Percentiles rank a stretch among this genome's conserved stretches.
These are phyloP conservation scores for Parietaria judaica DNA, from an alignment of 306 rosid genomes.

Conservation along the genomic window DNA sequence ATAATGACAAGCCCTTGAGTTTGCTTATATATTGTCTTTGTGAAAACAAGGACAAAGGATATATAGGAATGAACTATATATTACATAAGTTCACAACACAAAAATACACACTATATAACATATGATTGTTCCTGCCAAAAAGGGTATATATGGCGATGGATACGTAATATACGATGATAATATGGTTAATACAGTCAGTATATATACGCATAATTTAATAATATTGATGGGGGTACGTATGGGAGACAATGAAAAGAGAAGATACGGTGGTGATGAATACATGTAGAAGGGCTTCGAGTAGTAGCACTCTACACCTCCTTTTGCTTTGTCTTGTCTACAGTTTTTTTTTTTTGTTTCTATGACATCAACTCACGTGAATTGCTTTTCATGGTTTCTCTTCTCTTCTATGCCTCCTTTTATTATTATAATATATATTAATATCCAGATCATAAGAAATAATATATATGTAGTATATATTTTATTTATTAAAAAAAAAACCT, in stretches of 20 bases:
- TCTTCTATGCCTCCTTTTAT: not conserved
- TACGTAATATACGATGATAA: not conserved
- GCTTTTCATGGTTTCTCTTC: slow-evolving; percentile 18
- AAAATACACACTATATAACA: not conserved
- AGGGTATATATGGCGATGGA: not conserved
- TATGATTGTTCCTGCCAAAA: not conserved
- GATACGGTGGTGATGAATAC: slow-evolving; percentile 31
- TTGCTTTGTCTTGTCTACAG: slow-evolving; percentile 38
- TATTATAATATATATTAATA: too few relatives aligned
- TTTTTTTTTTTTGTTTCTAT: slow-evolving; percentile 22
- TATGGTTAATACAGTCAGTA: not conserved
- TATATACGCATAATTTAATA: not conserved
- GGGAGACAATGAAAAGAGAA: slow-evolving; percentile 15
- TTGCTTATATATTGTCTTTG: too few relatives aligned
- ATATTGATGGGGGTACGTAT: slow-evolving; percentile 1
- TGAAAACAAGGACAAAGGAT: too few relatives aligned
- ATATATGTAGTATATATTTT: too few relatives aligned
- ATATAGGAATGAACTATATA: too few relatives aligned
- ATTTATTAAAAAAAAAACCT: too few relatives aligned
- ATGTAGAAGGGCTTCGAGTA: slow-evolving; percentile 28
- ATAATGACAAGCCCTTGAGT: too few relatives aligned
- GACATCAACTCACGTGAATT: slow-evolving; percentile 51
- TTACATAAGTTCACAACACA: too few relatives aligned
- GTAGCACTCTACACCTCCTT: slow-evolving; percentile 41
- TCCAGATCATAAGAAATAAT: too few relatives aligned